Base-by-base conservation (phyloP, 1,284 basidiomycete genomes). In the Sanghuangporus baumii region DNA sequence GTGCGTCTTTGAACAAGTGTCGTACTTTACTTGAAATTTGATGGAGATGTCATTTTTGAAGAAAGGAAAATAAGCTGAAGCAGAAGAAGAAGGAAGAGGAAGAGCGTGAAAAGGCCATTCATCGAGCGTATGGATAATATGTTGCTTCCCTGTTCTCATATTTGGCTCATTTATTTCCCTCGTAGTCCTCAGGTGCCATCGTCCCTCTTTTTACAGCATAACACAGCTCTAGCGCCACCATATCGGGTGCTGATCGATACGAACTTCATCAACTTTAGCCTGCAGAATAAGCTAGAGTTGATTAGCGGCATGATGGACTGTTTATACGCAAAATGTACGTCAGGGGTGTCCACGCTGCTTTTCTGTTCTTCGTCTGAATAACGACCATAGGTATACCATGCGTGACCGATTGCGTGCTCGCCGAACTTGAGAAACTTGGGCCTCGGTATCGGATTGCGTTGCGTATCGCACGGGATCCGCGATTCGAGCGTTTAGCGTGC, bases 251-350 rank as follows among this genome's bases (percentile, higher is more conserved):
- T 99, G 50, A 94, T 99, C 63, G 97, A 99, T 76, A 99, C 97
- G 71, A 99, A 99, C 75, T 99, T 99, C 72, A 98, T 99, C 82
- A 99, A 99, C 74, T 96, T 99, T 74, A 94, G 91, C 67, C 81
- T 99, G 56, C 96, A 99, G 78, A 99, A 99, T 78, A 98, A 98
- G 75, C 81, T 99, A 68, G 97, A 99, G 75, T 83, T 99, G 54
- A 83, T 98, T 20, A 89, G 92, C 71, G 95, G 94, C 14, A 98
- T 99, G 97, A 98, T 99, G 96, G 97, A 99, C 74, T 98, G 96
- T 70, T 79, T 99, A 12, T 98, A 94, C 76, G 97, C 97, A n/a
- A 98, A 99, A 79, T 96, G 96, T 96, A 70, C 67, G 91, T 78
- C 20, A 4, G 26, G 37, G 55, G 12, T 26, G 7, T 20, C 16